Evolutionary conservation across 2,329 filamentous ascomycete species (phyloP), one percentile per base, ranked within the genome.

Genomic region (Pseudocercospora macadamiae): DNA sequence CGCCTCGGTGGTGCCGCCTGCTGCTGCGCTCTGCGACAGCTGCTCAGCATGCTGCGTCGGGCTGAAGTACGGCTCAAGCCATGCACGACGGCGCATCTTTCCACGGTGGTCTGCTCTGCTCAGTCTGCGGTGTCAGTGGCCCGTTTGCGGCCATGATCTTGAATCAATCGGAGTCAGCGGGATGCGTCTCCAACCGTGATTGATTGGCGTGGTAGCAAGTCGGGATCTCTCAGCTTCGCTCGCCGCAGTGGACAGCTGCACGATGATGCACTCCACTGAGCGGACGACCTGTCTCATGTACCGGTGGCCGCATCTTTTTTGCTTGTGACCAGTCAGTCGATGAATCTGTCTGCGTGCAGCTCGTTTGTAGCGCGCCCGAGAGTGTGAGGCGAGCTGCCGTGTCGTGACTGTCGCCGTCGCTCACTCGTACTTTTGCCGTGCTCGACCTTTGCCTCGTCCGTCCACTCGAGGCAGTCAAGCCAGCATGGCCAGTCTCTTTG

Each of bases 211-310:
- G 55, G 55, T 44, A 49, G 55, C 51, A 44, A 49, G 44, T 45
- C 49, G 44, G 45, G 18, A 23, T 32, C 51, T 23, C 10, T 55
- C 55, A 51, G 51, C 51, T 30, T 59, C 30, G n/a, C 25, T 55
- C 47, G 57, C 54, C 45, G 57, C 45, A 19, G 18, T 30, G 44
- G 21, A 48, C 44, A 19, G 23, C 53, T 59, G 59, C 59, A 55
- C 59, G 58, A 57, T 59, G 59, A 57, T 45, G 55, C 45, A 54
- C 51, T 55, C 39, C 48, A 45, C 21, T 42, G 23, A 54, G 47
- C 54, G 49, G 55, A 59, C 34, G 51, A 57, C 59, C 42, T 51
- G 44, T 58, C 59, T 58, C 59, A 55, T 51, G 51, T 49, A 53
- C 44, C 49, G 32, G 34, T 34, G 42, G 19, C 16, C 55, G 49